Conservation (phyloP, 495 filamentous ascomycete species). For the Gamarada debralockiae region DNA sequence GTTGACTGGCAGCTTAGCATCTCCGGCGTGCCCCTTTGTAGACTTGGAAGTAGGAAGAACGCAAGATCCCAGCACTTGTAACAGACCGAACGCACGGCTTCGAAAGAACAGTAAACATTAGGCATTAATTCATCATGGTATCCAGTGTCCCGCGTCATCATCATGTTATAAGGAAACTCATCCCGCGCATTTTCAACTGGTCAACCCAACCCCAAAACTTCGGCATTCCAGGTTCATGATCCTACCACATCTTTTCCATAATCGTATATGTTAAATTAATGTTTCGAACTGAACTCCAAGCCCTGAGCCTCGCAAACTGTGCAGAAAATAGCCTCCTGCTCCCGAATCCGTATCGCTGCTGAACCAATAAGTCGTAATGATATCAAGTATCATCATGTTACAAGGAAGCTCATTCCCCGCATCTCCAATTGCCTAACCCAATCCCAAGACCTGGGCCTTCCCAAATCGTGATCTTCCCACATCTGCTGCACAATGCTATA, state of each 20-base stretch:
- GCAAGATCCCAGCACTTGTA: too few species aligned
- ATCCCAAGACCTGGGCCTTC: slow-evolving; percentile 9
- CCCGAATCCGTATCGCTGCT: slow-evolving; percentile 6
- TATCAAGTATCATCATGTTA: slow-evolving; percentile 15
- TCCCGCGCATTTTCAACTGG: slow-evolving; percentile 7
- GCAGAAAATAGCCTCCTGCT: slow-evolving; percentile 1
- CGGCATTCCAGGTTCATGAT: slow-evolving; percentile 7
- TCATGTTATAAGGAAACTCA: slow-evolving; percentile 15
- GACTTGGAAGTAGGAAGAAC: too few species aligned
- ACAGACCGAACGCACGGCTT: too few species aligned
- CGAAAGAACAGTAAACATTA: too few species aligned
- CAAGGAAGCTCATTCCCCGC: slow-evolving; percentile 10
- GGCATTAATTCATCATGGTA: too few species aligned
- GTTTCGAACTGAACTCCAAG: slow-evolving; percentile 18
- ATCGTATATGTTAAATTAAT: slow-evolving; percentile 9
- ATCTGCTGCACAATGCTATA: slow-evolving; percentile 10
- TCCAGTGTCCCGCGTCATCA: too few species aligned
- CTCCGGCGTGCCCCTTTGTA: too few species aligned
- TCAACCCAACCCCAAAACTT: slow-evolving; percentile 17
- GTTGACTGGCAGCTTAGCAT: too few species aligned
- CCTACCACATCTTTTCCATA: slow-evolving; percentile 14
- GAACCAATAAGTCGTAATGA: slow-evolving; percentile 7
- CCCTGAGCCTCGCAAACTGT: slow-evolving; percentile 7
- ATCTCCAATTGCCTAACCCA: slow-evolving; percentile 16
- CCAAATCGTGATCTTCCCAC: slow-evolving; percentile 14